Evolutionary conservation across 345 rosid species (phyloP).

Genomic region (Rubroshorea leprosula): DNA sequence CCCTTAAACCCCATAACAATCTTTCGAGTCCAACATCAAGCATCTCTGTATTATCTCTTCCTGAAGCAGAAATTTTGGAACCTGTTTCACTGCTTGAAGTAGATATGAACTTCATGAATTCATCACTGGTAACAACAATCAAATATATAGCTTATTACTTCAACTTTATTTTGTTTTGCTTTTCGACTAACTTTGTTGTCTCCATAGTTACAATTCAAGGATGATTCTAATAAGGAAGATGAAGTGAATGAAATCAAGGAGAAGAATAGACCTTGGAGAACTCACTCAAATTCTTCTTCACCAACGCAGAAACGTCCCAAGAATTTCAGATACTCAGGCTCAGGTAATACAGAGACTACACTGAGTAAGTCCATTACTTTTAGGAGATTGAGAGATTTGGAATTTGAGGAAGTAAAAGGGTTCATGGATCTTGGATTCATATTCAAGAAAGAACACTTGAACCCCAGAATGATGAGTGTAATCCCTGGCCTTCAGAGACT

Average conservation of each 20-base stretch:
- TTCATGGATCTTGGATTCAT: slow-evolving; percentile 59
- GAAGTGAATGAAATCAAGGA: slow-evolving; percentile 6
- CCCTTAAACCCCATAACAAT: slow-evolving; percentile 11
- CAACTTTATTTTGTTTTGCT: neutral
- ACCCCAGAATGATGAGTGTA: slow-evolving; percentile 39
- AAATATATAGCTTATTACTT: neutral
- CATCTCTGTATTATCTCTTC: slow-evolving; percentile 16
- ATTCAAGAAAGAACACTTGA: slow-evolving; percentile 45
- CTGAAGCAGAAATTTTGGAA: slow-evolving; percentile 10
- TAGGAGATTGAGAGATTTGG: slow-evolving; percentile 42
- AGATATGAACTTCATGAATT: too few relatives aligned
- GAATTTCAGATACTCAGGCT: slow-evolving; percentile 8
- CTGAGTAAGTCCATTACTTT: slow-evolving; percentile 36
- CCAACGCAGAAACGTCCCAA: slow-evolving; percentile 21
- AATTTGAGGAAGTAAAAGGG: slow-evolving; percentile 67
- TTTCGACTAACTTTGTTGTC: neutral
- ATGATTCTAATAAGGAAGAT: slow-evolving; percentile 10
- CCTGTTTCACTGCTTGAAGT: slow-evolving; percentile 1
- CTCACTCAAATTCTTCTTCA: slow-evolving; percentile 38
- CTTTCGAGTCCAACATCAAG: slow-evolving; percentile 8
- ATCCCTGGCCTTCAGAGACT: slow-evolving; percentile 57
- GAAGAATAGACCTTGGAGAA: slow-evolving; percentile 26
- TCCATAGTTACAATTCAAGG: slow-evolving; percentile 11
- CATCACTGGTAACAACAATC: neutral
- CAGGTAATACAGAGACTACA: neutral